Percentiles rank a stretch among this genome's conserved stretches.
phyloP scores from a whole-genome alignment of 2,329 filamentous ascomycete genomes.

The Helotiales sp. region DNA sequence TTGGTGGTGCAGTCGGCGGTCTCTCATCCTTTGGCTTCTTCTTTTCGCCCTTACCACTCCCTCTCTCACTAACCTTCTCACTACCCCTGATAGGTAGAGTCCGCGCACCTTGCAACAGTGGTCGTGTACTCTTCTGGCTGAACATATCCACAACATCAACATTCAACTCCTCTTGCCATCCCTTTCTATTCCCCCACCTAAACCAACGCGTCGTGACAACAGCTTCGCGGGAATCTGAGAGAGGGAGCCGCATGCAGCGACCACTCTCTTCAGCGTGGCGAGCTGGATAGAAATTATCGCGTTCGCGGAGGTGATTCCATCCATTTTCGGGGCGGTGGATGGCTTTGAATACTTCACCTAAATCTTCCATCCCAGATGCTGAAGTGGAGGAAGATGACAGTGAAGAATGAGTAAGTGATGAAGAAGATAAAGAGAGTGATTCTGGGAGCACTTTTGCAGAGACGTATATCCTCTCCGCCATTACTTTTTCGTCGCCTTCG shows the following conservation, averaged over 20 bases:
- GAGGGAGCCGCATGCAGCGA: neutral
- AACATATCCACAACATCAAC: neutral
- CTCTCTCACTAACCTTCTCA: neutral
- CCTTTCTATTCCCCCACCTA: neutral
- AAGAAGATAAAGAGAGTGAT: no score
- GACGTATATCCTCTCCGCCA: neutral
- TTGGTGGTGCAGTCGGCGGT: no score
- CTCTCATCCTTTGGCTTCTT: no score
- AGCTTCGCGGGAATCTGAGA: neutral
- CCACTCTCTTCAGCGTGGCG: neutral
- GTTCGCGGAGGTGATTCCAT: neutral
- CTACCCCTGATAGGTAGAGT: neutral
- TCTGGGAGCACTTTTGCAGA: neutral
- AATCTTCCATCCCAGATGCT: no score
- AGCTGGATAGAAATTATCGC: neutral
- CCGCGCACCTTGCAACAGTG: neutral
- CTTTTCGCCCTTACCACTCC: no score
- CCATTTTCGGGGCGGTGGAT: neutral
- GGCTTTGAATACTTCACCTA: neutral
- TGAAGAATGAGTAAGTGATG: no score
- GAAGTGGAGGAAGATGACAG: no score
- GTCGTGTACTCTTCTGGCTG: neutral
- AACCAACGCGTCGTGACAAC: neutral
- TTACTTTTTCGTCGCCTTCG: neutral
- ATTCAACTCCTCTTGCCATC: neutral